These are phyloP conservation scores for Heliocybe sulcata DNA, from an alignment of 1,284 basidiomycete genomes.

Conservation along the genomic window DNA sequence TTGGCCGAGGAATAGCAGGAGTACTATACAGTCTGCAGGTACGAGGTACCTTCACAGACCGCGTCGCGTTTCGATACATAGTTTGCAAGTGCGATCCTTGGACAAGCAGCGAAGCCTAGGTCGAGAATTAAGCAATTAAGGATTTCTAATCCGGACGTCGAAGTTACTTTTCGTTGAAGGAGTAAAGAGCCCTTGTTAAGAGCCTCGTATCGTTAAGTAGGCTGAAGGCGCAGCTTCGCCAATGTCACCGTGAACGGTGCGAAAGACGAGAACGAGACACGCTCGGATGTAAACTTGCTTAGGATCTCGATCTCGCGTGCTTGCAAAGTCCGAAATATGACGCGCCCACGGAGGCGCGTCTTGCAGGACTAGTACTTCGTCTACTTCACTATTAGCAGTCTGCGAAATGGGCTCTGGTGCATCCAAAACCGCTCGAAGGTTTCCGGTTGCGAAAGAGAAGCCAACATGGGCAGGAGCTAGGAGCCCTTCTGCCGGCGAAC, in stretches of 20 bases:
- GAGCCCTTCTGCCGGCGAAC: slow-evolving; percentile 20
- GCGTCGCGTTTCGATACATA: background rate
- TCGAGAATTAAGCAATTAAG: background rate
- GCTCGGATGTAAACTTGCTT: too few species aligned
- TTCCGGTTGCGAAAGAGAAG: slow-evolving; percentile 40
- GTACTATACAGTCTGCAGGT: background rate
- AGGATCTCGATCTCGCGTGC: too few species aligned
- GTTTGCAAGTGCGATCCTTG: too few species aligned
- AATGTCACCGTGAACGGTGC: too few species aligned
- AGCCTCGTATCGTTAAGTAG: too few species aligned
- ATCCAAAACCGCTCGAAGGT: slow-evolving; percentile 59
- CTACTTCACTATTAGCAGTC: background rate
- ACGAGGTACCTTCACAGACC: background rate
- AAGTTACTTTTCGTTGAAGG: background rate
- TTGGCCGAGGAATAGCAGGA: background rate
- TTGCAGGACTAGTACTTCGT: background rate
- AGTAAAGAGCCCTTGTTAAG: too few species aligned
- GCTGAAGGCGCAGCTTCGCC: too few species aligned
- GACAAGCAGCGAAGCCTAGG: too few species aligned
- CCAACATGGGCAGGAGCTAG: slow-evolving; percentile 50
- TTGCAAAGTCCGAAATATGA: too few species aligned
- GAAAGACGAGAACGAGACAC: too few species aligned
- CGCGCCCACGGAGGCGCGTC: too few species aligned
- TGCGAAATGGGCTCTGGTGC: slow-evolving; percentile 61
- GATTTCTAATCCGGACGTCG: background rate